Percentiles rank a stretch among this genome's conserved stretches.
These are phyloP conservation scores for Gossypium lobatum DNA, from an alignment of 441 rosid species.

Conservation along the genomic window DNA sequence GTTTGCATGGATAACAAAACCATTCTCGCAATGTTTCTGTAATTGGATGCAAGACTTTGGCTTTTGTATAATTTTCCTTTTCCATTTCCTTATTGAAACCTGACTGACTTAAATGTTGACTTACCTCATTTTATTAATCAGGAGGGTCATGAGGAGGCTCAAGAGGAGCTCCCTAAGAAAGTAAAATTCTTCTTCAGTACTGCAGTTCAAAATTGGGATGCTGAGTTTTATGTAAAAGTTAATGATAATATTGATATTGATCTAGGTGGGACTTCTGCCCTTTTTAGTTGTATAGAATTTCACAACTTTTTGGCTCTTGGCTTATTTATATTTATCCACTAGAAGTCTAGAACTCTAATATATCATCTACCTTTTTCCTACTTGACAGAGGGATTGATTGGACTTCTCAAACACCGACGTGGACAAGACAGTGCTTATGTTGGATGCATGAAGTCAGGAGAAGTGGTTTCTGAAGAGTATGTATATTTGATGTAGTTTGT, in stretches of 20 bases:
- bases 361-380: conserved; percentile 14
- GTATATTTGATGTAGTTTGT: conserved; percentile 18
- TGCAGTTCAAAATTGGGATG: conserved; percentile 92
- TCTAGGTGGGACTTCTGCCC: conserved; percentile 47
- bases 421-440: conserved; percentile 74
- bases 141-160: conserved; percentile 87
- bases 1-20: background rate
- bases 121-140: conserved; percentile 26
- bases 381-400: conserved; percentile 67
- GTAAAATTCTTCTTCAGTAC: conserved; percentile 76
- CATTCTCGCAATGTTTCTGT: conserved; percentile 1
- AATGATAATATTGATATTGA: conserved; percentile 78
- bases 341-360: background rate
- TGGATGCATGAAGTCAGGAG: conserved; percentile 99
- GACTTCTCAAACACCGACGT: conserved; percentile 62
- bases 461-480: conserved; percentile 69
- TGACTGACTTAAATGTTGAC: conserved; percentile 10
- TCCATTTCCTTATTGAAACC: background rate
- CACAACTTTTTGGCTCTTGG: background rate
- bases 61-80: background rate
- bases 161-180: conserved; percentile 89
- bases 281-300: conserved; percentile 1
- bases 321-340: conserved; percentile 3
- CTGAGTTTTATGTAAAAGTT: conserved; percentile 85
- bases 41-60: background rate